These are phyloP conservation scores for Tolypocladium inflatum DNA, from an alignment of 2,329 filamentous ascomycete species.

Conservation along the genomic window DNA sequence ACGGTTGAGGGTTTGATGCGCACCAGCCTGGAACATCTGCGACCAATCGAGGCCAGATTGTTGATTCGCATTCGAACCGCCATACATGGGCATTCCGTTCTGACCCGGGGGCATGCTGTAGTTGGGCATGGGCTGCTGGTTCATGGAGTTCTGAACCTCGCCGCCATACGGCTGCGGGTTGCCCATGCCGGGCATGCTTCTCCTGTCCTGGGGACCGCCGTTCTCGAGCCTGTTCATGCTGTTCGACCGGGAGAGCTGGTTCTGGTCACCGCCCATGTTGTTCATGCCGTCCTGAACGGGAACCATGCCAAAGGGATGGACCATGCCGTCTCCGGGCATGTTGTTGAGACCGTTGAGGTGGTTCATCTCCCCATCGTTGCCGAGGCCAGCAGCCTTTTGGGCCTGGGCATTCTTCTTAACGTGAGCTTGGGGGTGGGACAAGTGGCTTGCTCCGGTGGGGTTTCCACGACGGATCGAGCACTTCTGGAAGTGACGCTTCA, in stretches of 20 bases:
- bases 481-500: constrained; percentile 99
- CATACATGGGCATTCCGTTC: constrained; percentile 57
- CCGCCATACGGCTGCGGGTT: constrained; percentile 46
- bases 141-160: constrained; percentile 52
- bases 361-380: constrained; percentile 44
- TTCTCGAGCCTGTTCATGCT: constrained; percentile 51
- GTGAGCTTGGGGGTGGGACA: constrained; percentile 86
- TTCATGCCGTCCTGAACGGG: constrained; percentile 47
- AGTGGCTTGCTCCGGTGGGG: constrained; percentile 85
- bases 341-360: constrained; percentile 53
- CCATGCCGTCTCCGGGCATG: constrained; percentile 47
- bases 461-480: constrained; percentile 95
- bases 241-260: constrained; percentile 51
- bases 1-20: constrained; percentile 54
- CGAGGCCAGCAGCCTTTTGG: constrained; percentile 45
- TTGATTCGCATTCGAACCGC: constrained; percentile 50
- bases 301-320: constrained; percentile 49
- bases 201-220: constrained; percentile 44
- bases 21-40: constrained; percentile 67
- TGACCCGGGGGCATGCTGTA: constrained; percentile 55
- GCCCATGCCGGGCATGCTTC: constrained; percentile 46
- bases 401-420: constrained; percentile 65
- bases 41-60: constrained; percentile 63
- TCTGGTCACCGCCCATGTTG: constrained; percentile 51
- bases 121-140: constrained; percentile 52